Evolutionary conservation across 148 eudicot genomes (phyloP), one percentile per base, ranked within the genome.

Genomic region (Silene conica): DNA sequence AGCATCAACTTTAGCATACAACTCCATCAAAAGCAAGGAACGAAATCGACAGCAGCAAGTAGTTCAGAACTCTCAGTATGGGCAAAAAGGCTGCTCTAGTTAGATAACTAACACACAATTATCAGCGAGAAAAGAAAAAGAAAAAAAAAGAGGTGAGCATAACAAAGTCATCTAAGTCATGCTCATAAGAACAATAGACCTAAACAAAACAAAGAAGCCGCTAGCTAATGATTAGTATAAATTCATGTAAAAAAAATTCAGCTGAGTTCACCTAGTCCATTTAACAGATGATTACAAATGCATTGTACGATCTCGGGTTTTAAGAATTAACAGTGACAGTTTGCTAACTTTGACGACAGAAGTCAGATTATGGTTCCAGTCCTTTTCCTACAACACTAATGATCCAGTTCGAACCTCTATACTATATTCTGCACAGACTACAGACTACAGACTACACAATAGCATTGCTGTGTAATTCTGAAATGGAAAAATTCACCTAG

Each of bases 1-100:
- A 58, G 38, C 69, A 38, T 65, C 48, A n/a, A 34, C 50, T 64
- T 64, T 43, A 6, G 31, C 68, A 28, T 64, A 64, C 43, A 6
- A 13, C 69, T 31, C 21, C n/a, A 19, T 10, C 63, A 59, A 28
- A 66, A 66, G 22, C 52, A 66, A 41, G 23, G 4, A n/a, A 9
- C 69, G 8, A 25, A 38, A 66, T 66, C 18, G 22, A 41, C 23
- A 38, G 69, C 63, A 59, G 63, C 63, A 59, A 59, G 63, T 59
- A 59, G 63, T 22, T 66, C 69, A 38, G 69, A 65, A 18, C 20
- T 66, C 52, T 38, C 69, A 66, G 69, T 41, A 66, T 66, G 69
- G 69, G 69, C 50, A 38, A 8, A 66, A 41, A 66, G 18, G 25
- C 22, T n/a, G 69, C 23, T 66, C 52, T 8, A n/a, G 9, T 41